Base-by-base conservation (phyloP, 495 filamentous ascomycete species). In the Talaromyces liani region DNA sequence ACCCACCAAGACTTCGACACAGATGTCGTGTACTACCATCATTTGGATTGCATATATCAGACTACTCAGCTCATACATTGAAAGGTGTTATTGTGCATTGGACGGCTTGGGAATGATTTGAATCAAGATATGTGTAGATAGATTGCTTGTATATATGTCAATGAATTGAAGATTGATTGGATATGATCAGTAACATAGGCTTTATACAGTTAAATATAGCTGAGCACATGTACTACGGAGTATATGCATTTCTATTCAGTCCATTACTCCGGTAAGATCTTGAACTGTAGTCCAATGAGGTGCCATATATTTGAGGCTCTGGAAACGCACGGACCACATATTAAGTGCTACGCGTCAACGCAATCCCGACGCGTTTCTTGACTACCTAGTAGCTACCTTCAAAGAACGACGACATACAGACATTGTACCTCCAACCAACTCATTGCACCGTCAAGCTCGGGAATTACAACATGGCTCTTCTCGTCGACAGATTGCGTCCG, bases 401-500 rank as follows among this genome's bases (percentile, higher is more conserved):
- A 60, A 47, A 60, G 58, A 31, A 31, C 9, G 9, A 61, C 36
- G 3, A 61, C 18, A 41, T 41, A 16, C 10, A 22, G 16, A 36
- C 31, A 56, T 29, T 49, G 18, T n/a, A 49, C 45, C 45, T 20
- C 16, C 22, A 24, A 9, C 7, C 45, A 7, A 20, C 8, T 9
- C 6, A 49, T 20, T 9, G 5, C 7, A 20, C n/a, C 6, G 18
- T 18, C 45, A 49, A 49, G n/a, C n/a, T 45, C 41, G 4, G 6
- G 8, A 29, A 16, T 29, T 6, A 14, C 24, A 29, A 29, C 65
- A 89, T 90, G 87, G 84, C 87, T 62, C 85, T 98, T 29, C 88
- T 97, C 45, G 93, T 98, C 12, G 94, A 98, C 72, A 97, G 94
- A 69, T 87, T 97, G 71, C 87, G 94, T 24, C 94, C 94, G n/a